These are phyloP conservation scores for Rostrohypoxylon terebratum DNA, from an alignment of 495 filamentous ascomycete species.

Conservation along the genomic window DNA sequence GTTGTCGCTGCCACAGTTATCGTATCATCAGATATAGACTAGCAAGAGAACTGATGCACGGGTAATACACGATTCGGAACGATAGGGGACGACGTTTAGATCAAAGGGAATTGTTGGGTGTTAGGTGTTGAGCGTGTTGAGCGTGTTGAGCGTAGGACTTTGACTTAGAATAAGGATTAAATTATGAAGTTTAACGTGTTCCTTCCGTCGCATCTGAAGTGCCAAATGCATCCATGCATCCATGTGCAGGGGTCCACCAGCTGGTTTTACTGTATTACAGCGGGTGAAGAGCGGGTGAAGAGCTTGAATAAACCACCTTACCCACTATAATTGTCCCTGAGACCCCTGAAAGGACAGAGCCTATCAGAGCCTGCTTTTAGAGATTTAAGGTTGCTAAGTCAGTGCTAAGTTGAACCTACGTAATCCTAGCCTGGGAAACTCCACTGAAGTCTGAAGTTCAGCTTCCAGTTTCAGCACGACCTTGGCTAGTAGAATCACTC, in stretches of 20 bases:
- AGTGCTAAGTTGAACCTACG: constrained; percentile 10
- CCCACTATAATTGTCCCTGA: constrained; percentile 34
- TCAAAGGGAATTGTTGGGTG: constrained; percentile 5
- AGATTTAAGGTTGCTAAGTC: neutral
- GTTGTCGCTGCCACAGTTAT: constrained; percentile 45
- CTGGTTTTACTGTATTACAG: constrained; percentile 29
- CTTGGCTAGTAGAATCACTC: neutral
- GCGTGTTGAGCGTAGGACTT: constrained; percentile 7
- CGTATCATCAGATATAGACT: constrained; percentile 44
- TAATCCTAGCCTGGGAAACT: constrained; percentile 31
- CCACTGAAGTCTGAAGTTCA: constrained; percentile 17
- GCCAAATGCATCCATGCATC: too few species aligned
- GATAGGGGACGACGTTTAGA: neutral
- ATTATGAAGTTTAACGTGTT: constrained; percentile 46
- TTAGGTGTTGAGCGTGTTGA: too few species aligned
- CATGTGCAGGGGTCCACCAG: constrained; percentile 38
- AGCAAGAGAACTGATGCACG: constrained; percentile 5
- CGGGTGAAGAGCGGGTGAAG: constrained; percentile 12
- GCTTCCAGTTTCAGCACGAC: constrained; percentile 20
- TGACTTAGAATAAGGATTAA: constrained; percentile 19
- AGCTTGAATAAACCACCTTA: constrained; percentile 21
- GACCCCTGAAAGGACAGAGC: constrained; percentile 9
- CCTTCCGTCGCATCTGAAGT: constrained; percentile 31
- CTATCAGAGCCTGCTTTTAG: neutral
- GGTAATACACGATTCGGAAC: neutral